Evolutionary conservation across 768 basidiomycete genomes (phyloP), one percentile per base, ranked within the genome.

Genomic region (Tricholoma bakamatsutake): DNA sequence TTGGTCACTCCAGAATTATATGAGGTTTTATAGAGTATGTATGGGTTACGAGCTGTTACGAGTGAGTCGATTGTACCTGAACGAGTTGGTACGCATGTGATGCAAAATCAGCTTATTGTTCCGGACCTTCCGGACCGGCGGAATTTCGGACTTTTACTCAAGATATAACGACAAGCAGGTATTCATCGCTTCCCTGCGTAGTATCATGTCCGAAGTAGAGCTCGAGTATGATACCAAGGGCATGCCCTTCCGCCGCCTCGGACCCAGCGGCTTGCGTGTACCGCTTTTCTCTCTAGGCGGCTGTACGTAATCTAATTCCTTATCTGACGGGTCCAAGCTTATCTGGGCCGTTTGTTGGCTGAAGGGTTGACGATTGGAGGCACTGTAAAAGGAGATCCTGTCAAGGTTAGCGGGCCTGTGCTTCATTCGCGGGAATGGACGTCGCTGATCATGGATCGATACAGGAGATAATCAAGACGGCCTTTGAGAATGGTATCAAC

Each of bases 401-500:
- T 88, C 63, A 87, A 84, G 75, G 79, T 79, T 4, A 21, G 42
- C 21, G 61, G 46, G 59, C 52, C 52, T 43, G 33, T 28, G 21
- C 24, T 43, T 15, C 48, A 34, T 28, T 17, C 5, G 13, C 12
- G 2, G 12, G 17, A 12, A 17, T 42, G 11, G 30, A 30, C 12
- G 40, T 43, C 52, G 24, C 34, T 43, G 39, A 53, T 53, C 15
- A 10, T 30, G 24, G 33, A n/a, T 34, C 49, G 30, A 39, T 39
- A 15, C 61, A 84, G 80, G 89, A 90, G 46, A 84, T 89, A 62
- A 85, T 90, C 70, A 81, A 83, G 69, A 72, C 76, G 10, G 86
- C 85, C 5, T 88, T 85, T 59, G 87, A 91, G 49, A 74, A 77
- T 68, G 87, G 86, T 2, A 82, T 87, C 68, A 87, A 85, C 67